Percentiles rank a stretch among this genome's conserved stretches.
Conservation (phyloP, 1,284 basidiomycete species). For the Ganoderma resinaceum region DNA sequence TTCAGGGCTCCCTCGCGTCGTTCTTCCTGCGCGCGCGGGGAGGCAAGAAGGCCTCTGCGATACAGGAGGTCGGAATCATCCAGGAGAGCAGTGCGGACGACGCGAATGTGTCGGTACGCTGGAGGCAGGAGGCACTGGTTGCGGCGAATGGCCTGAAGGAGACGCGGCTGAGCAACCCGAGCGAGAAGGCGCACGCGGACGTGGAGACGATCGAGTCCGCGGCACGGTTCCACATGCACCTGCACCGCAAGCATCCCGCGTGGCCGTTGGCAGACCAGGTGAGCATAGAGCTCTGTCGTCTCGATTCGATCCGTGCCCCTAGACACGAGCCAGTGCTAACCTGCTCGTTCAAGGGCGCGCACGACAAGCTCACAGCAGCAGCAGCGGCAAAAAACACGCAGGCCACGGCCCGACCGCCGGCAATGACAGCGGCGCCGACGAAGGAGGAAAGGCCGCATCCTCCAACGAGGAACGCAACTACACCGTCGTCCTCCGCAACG, state of each 20-base stretch:
- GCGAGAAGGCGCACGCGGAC: slow-evolving; percentile 40
- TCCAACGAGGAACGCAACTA: slow-evolving; percentile 39
- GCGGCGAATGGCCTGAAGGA: slow-evolving; percentile 38
- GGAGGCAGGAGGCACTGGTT: slow-evolving; percentile 43
- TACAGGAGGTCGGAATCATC: slow-evolving; percentile 44
- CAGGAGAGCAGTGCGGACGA: slow-evolving; percentile 43
- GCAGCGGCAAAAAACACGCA: not conserved
- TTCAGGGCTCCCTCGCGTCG: slow-evolving; percentile 46
- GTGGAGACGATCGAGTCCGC: slow-evolving; percentile 44
- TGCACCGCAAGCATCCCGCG: slow-evolving; percentile 49
- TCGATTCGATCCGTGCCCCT: slow-evolving; percentile 45
- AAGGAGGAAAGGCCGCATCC: not conserved
- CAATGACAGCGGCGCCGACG: not conserved
- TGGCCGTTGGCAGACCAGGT: slow-evolving; percentile 45
- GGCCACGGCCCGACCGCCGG: not conserved
- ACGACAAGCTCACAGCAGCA: slow-evolving; percentile 41
- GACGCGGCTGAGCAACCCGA: slow-evolving; percentile 42
- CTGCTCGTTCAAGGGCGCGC: slow-evolving; percentile 47
- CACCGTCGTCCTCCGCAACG: slow-evolving; percentile 48
- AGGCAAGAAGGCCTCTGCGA: slow-evolving; percentile 34
- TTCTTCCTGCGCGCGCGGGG: slow-evolving; percentile 48
- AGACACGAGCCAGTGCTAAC: slow-evolving; percentile 44
- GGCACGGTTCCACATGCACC: slow-evolving; percentile 54
- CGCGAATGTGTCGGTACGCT: slow-evolving; percentile 50
- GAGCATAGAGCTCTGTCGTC: slow-evolving; percentile 46